phyloP scores from a whole-genome alignment of 805 yeast genomes.

The Saturnispora gosingensis region DNA sequence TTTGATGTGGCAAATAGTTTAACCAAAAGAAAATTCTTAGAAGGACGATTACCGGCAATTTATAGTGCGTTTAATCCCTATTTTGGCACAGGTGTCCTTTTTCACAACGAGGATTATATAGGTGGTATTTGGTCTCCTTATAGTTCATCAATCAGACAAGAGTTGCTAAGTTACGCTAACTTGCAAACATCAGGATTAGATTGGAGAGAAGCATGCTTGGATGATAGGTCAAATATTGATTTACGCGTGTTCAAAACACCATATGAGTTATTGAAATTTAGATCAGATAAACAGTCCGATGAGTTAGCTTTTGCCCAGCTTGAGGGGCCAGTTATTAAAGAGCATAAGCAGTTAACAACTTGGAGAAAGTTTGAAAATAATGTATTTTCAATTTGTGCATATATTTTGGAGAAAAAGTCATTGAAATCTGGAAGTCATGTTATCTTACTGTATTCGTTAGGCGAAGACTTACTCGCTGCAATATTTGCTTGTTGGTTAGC shows the following conservation, averaged over 20 bases:
- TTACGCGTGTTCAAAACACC: slow-evolving; percentile 61
- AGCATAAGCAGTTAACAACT: slow-evolving; percentile 32
- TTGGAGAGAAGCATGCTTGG: slow-evolving; percentile 63
- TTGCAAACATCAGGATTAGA: slow-evolving; percentile 78
- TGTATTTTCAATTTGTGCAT: slow-evolving; percentile 64
- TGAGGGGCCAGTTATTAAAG: slow-evolving; percentile 33
- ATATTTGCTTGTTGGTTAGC: slow-evolving; percentile 78
- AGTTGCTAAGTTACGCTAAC: slow-evolving; percentile 53
- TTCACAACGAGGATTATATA: slow-evolving; percentile 62
- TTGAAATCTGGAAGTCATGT: slow-evolving; percentile 64
- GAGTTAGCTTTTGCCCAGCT: slow-evolving; percentile 58
- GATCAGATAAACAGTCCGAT: slow-evolving; percentile 68
- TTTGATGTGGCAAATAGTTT: slow-evolving; percentile 87
- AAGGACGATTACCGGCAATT: slow-evolving; percentile 70
- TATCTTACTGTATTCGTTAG: slow-evolving; percentile 72
- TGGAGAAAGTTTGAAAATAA: slow-evolving; percentile 81
- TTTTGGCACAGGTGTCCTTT: slow-evolving; percentile 53
- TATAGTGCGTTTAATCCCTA: slow-evolving; percentile 72
- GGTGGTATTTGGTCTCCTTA: slow-evolving; percentile 85
- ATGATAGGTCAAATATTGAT: slow-evolving; percentile 67
- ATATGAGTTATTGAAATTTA: slow-evolving; percentile 65
- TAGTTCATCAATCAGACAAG: slow-evolving; percentile 55
- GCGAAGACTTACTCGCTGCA: slow-evolving; percentile 79
- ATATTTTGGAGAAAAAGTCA: slow-evolving; percentile 57
- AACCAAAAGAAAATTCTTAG: slow-evolving; percentile 65